Conservation (phyloP, 305 asterid species). For the Nicotiana rustica region DNA sequence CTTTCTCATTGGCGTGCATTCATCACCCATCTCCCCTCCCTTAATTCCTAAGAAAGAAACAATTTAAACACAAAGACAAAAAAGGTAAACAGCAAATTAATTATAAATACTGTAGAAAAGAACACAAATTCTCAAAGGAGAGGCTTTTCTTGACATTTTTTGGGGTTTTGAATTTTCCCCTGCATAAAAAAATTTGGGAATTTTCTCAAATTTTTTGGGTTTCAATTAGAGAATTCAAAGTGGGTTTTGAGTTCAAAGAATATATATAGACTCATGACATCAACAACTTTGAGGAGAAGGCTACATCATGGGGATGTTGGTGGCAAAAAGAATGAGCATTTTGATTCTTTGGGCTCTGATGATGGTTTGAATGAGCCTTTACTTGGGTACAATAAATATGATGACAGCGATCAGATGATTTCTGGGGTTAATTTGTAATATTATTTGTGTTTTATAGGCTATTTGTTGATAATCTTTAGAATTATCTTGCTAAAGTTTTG, state of each 20-base stretch:
- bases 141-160: slow-evolving; percentile 22
- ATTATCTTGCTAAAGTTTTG: neutral
- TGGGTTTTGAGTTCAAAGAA: slow-evolving; percentile 25
- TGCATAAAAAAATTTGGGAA: neutral
- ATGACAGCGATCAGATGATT: slow-evolving; percentile 28
- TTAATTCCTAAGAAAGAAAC: slow-evolving; percentile 24
- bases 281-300: slow-evolving; percentile 75
- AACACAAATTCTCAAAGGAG: neutral
- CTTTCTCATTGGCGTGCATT: slow-evolving; percentile 25
- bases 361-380: slow-evolving; percentile 84
- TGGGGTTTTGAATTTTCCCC: slow-evolving; percentile 13
- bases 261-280: slow-evolving; percentile 25
- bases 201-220: slow-evolving; percentile 16
- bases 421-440: neutral
- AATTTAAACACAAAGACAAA: neutral
- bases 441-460: neutral
- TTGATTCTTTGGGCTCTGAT: slow-evolving; percentile 54
- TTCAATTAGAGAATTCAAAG: neutral
- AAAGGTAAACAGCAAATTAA: neutral
- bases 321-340: slow-evolving; percentile 67
- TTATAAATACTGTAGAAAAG: neutral
- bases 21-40: slow-evolving; percentile 28
- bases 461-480: neutral
- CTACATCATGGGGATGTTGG: slow-evolving; percentile 82
- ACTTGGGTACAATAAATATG: slow-evolving; percentile 58